Conservation (phyloP, 2,329 filamentous ascomycete genomes). For the Pseudopithomyces maydicus region DNA sequence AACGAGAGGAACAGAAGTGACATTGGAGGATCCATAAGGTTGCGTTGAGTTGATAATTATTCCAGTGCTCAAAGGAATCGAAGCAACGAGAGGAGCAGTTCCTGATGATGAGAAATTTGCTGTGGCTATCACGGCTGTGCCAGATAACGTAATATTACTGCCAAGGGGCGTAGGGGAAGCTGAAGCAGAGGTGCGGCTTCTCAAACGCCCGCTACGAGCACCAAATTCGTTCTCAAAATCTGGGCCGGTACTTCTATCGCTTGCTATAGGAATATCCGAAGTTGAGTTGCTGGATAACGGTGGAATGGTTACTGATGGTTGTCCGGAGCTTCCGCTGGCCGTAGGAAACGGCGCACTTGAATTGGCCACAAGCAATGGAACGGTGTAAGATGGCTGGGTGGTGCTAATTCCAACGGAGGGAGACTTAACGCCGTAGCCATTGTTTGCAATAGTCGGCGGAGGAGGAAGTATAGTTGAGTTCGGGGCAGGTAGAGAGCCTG, state of each 20-base stretch:
- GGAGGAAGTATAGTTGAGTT: constrained; percentile 4
- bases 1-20: neutral
- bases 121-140: neutral
- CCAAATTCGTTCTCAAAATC: constrained; percentile 1
- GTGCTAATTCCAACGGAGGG: neutral
- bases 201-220: constrained; percentile 1
- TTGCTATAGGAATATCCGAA: neutral
- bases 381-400: constrained; percentile 11
- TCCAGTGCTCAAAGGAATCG: neutral
- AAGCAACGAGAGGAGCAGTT: neutral
- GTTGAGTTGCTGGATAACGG: constrained; percentile 8
- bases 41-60: neutral
- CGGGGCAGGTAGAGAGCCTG: neutral
- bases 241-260: neutral
- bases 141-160: constrained; percentile 5
- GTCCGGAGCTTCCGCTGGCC: neutral
- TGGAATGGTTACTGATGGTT: constrained; percentile 13
- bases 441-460: neutral
- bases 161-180: neutral
- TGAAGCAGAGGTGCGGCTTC: neutral
- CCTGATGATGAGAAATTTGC: neutral
- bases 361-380: constrained; percentile 9
- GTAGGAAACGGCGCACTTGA: constrained; percentile 6
- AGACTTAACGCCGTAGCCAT: constrained; percentile 3
- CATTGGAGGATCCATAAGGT: neutral